phyloP scores from a whole-genome alignment of 805 yeast species.

The Pichia membranifaciens region DNA sequence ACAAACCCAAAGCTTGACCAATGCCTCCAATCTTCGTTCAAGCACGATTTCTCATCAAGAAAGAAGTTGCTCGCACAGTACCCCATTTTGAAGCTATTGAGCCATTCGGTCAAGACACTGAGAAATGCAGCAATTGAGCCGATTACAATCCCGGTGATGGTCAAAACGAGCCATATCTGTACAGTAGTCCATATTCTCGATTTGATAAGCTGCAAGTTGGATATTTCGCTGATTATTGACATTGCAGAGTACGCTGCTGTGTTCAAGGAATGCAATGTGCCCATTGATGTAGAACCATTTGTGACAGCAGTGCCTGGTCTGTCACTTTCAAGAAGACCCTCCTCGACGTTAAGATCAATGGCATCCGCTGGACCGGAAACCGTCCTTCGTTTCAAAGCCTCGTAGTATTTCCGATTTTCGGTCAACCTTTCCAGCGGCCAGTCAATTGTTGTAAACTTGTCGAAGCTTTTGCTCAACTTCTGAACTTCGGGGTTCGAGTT shows the following conservation, averaged over 20 bases:
- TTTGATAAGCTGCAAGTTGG: conserved; percentile 8
- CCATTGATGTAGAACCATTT: neutral
- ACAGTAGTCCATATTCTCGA: conserved; percentile 25
- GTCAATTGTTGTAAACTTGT: conserved; percentile 61
- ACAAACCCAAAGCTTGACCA: conserved; percentile 48
- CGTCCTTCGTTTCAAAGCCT: conserved; percentile 16
- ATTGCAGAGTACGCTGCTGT: conserved; percentile 13
- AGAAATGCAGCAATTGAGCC: conserved; percentile 81
- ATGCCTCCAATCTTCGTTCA: conserved; percentile 62
- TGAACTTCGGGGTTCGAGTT: conserved; percentile 7
- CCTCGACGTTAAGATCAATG: conserved; percentile 1
- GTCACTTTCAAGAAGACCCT: neutral
- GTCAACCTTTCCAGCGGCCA: conserved; percentile 59
- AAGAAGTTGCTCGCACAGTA: conserved; percentile 62
- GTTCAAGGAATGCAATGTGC: conserved; percentile 14
- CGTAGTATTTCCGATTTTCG: conserved; percentile 35
- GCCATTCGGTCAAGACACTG: conserved; percentile 78
- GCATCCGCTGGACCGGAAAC: neutral
- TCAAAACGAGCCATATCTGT: conserved; percentile 69
- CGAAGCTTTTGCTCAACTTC: conserved; percentile 40
- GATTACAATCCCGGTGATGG: conserved; percentile 66
- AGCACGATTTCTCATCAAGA: conserved; percentile 67
- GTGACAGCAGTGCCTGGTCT: neutral
- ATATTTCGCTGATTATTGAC: conserved; percentile 13
- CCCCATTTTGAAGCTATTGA: conserved; percentile 76